Base-by-base conservation (phyloP, 2,329 filamentous ascomycete species). In the Orbilia quercus region DNA sequence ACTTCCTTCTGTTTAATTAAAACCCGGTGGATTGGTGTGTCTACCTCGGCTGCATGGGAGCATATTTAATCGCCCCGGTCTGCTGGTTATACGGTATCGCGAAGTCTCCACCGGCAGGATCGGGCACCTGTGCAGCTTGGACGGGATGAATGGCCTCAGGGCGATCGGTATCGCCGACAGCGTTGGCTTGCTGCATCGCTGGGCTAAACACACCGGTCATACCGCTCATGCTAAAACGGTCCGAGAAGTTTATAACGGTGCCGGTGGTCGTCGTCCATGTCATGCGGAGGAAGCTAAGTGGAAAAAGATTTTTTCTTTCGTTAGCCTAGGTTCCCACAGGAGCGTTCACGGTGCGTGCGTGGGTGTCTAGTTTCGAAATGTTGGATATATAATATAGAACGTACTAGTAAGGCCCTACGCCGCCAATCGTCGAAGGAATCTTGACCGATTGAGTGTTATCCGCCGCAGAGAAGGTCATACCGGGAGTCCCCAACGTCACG, bases 161-260 rank as follows among this genome's bases (percentile, higher is more conserved):
- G 34, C 47, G 45, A 77, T 79, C 79, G 51, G 78, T 83, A 6
- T 81, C 81, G 2, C 79, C 78, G 4, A 82, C 76, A 7, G 79
- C 78, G 34, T 77, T 76, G 23, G 79, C 81, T 18, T 77, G 69
- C 22, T 77, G 76, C 50, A 85, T 80, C 38, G 77, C 78, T 0
- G 82, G 71, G 1, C 83, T 80, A 77, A 89, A 89, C 2, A 80
- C 80, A 38, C 88, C 88, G 1, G 84, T 88, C 88, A 90, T 90
- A 76, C 84, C 84, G 9, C 82, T 82, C 58, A 90, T 81, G n/a
- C 85, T 84, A 80, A 91, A 91, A 74, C 88, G 87, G 54, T 82
- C 77, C 9, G 88, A 89, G 78, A 84, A 90, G 77, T 85, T 87
- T 64, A 83, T 85, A 18, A 87, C 81, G 2, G 83, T 84, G 31